Conservation (phyloP, 768 basidiomycete species). For the Phaeotremella fagi region DNA sequence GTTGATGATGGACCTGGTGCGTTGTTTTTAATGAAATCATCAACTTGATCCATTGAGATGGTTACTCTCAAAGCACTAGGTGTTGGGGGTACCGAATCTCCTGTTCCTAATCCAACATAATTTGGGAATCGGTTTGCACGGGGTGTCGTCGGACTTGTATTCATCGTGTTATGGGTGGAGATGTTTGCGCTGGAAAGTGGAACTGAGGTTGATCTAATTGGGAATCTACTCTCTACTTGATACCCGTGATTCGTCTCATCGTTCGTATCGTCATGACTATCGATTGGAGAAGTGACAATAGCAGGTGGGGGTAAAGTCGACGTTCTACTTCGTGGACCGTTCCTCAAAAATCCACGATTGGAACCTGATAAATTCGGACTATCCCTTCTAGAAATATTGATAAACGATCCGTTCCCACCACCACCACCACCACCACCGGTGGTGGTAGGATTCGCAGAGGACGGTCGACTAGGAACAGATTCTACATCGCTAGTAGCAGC, state of each 20-base stretch:
- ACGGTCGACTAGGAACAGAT: not conserved
- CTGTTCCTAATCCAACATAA: too few relatives aligned
- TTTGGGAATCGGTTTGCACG: constrained; percentile 5
- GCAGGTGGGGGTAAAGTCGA: not conserved
- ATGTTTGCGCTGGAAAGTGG: not conserved
- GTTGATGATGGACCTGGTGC: not conserved
- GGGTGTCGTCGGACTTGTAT: constrained; percentile 13
- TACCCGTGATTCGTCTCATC: too few relatives aligned
- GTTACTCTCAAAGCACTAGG: constrained; percentile 12
- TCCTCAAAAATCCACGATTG: constrained; percentile 15
- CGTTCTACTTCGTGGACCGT: constrained; percentile 18
- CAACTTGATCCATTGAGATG: constrained; percentile 13
- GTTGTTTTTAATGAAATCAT: not conserved
- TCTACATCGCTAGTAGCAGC: constrained; percentile 27
- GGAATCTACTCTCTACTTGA: constrained; percentile 1
- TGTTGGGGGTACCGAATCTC: too few relatives aligned
- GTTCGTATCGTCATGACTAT: too few relatives aligned
- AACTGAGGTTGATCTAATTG: not conserved
- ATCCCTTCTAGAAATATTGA: too few relatives aligned
- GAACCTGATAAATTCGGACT: too few relatives aligned
- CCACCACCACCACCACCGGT: not conserved
- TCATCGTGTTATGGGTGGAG: not conserved
- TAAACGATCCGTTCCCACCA: not conserved
- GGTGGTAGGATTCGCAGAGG: not conserved
- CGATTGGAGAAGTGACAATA: constrained; percentile 8